A percentile compares a stretch with the other conserved stretches of the same genome.
phyloP scores from a whole-genome alignment of 2,329 filamentous ascomycete genomes.

The Hypoxylon sp. region DNA sequence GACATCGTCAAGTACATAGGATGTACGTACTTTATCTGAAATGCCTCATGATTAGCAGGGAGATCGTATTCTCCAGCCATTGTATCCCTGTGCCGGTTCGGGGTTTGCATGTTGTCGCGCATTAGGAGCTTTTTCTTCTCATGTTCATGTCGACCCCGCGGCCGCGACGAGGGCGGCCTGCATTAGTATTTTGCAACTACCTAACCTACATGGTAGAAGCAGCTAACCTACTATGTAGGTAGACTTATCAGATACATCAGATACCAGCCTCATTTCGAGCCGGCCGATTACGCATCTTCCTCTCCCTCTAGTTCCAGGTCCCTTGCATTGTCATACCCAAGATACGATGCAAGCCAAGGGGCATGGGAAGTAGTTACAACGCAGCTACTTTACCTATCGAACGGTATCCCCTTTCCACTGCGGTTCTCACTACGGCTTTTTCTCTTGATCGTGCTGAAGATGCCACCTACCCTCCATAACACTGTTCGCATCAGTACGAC shows the following conservation, averaged over 20 bases:
- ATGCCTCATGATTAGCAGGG: constrained; percentile 37
- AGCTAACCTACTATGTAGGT: too few species aligned
- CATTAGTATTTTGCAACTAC: constrained; percentile 25
- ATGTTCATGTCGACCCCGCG: constrained; percentile 35
- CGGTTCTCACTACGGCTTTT: constrained; percentile 18
- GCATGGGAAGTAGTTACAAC: constrained; percentile 26
- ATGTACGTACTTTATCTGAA: constrained; percentile 35
- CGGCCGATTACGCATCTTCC: constrained; percentile 40
- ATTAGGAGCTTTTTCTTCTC: constrained; percentile 33
- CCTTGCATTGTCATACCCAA: constrained; percentile 52
- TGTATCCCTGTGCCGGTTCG: constrained; percentile 37
- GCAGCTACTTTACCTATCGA: constrained; percentile 31
- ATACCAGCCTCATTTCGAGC: constrained; percentile 36
- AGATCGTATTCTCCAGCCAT: constrained; percentile 31
- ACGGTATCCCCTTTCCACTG: constrained; percentile 17
- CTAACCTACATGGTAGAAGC: too few species aligned
- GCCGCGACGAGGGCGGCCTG: constrained; percentile 29
- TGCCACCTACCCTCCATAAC: constrained; percentile 36
- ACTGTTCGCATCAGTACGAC: constrained; percentile 10
- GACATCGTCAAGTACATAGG: background rate
- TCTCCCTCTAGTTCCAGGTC: constrained; percentile 35
- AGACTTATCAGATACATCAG: constrained; percentile 8
- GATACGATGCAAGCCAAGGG: constrained; percentile 37
- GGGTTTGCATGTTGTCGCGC: constrained; percentile 38
- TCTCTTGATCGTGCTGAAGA: constrained; percentile 30